Conservation (phyloP, 306 rosid species). For the Quercus robur region DNA sequence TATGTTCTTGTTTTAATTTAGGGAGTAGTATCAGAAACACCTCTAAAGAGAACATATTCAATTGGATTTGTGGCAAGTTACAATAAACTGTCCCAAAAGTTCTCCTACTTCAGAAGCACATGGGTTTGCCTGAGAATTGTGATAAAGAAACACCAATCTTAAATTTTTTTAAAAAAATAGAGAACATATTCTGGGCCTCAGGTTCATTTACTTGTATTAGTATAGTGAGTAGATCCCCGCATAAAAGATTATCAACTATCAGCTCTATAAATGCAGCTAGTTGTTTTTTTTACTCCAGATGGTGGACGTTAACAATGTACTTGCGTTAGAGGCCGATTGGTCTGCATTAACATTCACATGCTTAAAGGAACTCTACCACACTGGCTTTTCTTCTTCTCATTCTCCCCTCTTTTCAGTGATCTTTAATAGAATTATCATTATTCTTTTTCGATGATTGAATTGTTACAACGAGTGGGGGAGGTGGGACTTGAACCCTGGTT, state of each 20-base stretch:
- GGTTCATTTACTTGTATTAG: background rate
- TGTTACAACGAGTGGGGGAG: no score
- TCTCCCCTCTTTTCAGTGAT: background rate
- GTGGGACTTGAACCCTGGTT: no score
- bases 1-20: background rate
- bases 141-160: background rate
- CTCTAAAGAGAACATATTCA: background rate
- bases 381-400: background rate
- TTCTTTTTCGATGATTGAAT: no score
- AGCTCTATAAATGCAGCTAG: background rate
- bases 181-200: background rate
- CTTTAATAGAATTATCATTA: no score
- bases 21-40: background rate
- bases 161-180: background rate
- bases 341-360: background rate
- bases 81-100: background rate
- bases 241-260: background rate
- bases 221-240: no score
- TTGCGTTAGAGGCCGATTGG: background rate
- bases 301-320: background rate
- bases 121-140: background rate
- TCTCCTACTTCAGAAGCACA: background rate
- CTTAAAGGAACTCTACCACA: background rate
- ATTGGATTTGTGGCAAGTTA: background rate
- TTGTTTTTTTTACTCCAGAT: background rate